Conservation (phyloP, 2,329 filamentous ascomycete species). For the Ophiostoma montium region DNA sequence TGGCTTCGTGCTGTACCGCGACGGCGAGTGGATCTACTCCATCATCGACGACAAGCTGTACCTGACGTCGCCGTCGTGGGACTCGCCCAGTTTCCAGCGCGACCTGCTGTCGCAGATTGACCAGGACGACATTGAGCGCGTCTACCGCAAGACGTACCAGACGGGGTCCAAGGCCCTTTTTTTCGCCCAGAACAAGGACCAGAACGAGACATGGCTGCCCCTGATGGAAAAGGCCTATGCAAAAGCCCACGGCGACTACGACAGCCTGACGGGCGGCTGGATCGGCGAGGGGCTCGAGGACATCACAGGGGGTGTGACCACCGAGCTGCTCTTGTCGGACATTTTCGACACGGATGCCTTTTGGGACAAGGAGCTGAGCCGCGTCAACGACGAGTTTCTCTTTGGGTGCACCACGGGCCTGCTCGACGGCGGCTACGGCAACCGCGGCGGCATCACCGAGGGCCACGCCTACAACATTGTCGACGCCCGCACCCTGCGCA, state of each 20-base stretch:
- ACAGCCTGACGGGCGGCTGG: slow-evolving; percentile 59
- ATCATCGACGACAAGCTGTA: slow-evolving; percentile 88
- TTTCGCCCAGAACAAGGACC: slow-evolving; percentile 60
- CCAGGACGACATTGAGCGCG: slow-evolving; percentile 48
- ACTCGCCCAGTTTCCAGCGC: slow-evolving; percentile 62
- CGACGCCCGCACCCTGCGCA: slow-evolving; percentile 36
- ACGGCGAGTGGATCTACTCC: slow-evolving; percentile 84
- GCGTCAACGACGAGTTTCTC: slow-evolving; percentile 65
- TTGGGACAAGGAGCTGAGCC: slow-evolving; percentile 65
- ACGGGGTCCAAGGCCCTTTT: slow-evolving; percentile 62
- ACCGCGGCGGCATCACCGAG: slow-evolving; percentile 42
- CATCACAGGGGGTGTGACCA: slow-evolving; percentile 51
- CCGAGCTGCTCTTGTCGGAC: slow-evolving; percentile 50
- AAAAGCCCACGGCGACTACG: slow-evolving; percentile 69
- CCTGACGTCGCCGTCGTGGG: slow-evolving; percentile 68
- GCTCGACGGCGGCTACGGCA: slow-evolving; percentile 29
- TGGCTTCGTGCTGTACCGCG: slow-evolving; percentile 21
- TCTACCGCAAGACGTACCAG: slow-evolving; percentile 56
- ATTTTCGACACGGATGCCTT: slow-evolving; percentile 64
- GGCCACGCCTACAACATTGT: slow-evolving; percentile 49
- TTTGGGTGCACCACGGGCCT: slow-evolving; percentile 45
- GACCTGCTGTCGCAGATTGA: slow-evolving; percentile 63
- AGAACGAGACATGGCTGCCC: slow-evolving; percentile 69
- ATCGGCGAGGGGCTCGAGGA: slow-evolving; percentile 45
- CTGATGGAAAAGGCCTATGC: slow-evolving; percentile 69